phyloP scores from a whole-genome alignment of 768 basidiomycete species.

The Phanerodontia chrysosporium region DNA sequence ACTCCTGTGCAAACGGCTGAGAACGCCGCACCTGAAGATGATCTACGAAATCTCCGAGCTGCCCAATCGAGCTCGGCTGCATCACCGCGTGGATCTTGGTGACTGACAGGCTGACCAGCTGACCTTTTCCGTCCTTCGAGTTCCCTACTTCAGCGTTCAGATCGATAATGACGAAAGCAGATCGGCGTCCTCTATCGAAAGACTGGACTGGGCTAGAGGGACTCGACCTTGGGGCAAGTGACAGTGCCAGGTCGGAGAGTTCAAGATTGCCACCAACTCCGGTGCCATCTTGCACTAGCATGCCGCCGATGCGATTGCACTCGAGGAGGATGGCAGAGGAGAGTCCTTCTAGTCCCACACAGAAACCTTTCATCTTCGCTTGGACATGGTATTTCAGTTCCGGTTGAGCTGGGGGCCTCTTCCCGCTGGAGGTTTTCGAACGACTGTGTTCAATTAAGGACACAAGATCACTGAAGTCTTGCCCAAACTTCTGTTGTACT shows the following conservation, averaged over 20 bases:
- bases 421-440: constrained; percentile 16
- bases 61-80: constrained; percentile 90
- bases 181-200: constrained; percentile 59
- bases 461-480: constrained; percentile 81
- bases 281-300: constrained; percentile 39
- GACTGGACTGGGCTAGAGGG: constrained; percentile 21
- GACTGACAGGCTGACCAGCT: constrained; percentile 50
- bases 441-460: constrained; percentile 61
- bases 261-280: constrained; percentile 62
- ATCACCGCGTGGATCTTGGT: constrained; percentile 87
- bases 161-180: constrained; percentile 84
- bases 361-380: constrained; percentile 74
- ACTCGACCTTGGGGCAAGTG: constrained; percentile 57
- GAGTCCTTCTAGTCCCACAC: constrained; percentile 70
- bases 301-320: constrained; percentile 69
- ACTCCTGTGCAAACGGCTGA: constrained; percentile 5
- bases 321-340: constrained; percentile 73
- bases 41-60: constrained; percentile 86
- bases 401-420: constrained; percentile 7
- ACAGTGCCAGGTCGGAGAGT: constrained; percentile 76
- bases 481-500: constrained; percentile 86
- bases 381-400: constrained; percentile 42
- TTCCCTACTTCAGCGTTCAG: constrained; percentile 37
- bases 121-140: constrained; percentile 1
- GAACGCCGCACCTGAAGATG: constrained; percentile 58